phyloP scores from a whole-genome alignment of 2,329 filamentous ascomycete genomes.

The Venturiaceae sp. region DNA sequence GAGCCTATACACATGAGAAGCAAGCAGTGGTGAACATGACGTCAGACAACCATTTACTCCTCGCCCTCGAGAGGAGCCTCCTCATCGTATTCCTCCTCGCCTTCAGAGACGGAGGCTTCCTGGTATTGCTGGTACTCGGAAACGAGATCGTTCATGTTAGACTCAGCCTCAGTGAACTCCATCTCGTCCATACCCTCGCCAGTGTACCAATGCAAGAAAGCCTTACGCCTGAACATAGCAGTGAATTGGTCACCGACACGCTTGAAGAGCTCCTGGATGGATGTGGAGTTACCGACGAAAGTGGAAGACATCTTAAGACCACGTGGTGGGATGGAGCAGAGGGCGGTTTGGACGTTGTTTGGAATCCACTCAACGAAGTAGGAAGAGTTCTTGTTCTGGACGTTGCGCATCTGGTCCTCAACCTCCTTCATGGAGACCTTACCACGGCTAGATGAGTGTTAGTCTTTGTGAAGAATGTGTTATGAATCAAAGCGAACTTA shows the following conservation, averaged over 20 bases:
- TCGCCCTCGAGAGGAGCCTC: slow-evolving; percentile 65
- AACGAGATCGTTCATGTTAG: slow-evolving; percentile 99
- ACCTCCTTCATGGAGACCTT: slow-evolving; percentile 99
- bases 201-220: slow-evolving; percentile 99
- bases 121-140: slow-evolving; percentile 99
- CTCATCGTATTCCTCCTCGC: slow-evolving; percentile 91
- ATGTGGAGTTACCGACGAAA: slow-evolving; percentile 98
- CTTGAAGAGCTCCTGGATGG: slow-evolving; percentile 99
- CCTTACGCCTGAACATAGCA: slow-evolving; percentile 99
- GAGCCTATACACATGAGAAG: no score
- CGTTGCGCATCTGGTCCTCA: slow-evolving; percentile 99
- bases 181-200: slow-evolving; percentile 99
- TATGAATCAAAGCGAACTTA: slow-evolving; percentile 30
- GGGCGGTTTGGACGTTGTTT: slow-evolving; percentile 99
- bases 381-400: slow-evolving; percentile 98
- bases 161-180: slow-evolving; percentile 99
- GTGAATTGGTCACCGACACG: slow-evolving; percentile 99
- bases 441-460: slow-evolving; percentile 58
- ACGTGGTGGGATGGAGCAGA: slow-evolving; percentile 96
- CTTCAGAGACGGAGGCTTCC: slow-evolving; percentile 94
- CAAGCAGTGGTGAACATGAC: background rate
- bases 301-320: slow-evolving; percentile 99
- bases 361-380: slow-evolving; percentile 99
- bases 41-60: slow-evolving; percentile 37
- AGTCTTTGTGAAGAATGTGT: slow-evolving; percentile 16